Evolutionary conservation across 768 basidiomycete genomes (phyloP), one percentile per base, ranked within the genome.

Genomic region (Lactifluus echinatus): DNA sequence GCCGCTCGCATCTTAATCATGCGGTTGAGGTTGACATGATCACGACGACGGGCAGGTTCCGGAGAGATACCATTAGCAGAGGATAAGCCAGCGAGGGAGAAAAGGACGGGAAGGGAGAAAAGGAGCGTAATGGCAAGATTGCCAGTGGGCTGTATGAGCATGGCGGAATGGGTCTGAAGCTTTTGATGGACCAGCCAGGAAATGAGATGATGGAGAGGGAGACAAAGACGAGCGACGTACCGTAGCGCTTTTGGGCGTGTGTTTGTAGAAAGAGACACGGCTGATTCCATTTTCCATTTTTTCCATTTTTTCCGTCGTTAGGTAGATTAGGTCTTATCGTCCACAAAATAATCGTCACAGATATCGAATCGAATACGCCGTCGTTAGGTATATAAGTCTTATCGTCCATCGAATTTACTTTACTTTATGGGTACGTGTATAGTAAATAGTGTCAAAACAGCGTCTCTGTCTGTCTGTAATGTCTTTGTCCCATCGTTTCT

Each of bases 1-100:
- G 78, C 74, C 4, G 73, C 67, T 36, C 87, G 84, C 68, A 85
- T 88, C 73, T 76, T 86, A 63, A 89, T 67, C 68, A 90, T 71
- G 65, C 87, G 84, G 65, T 81, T 80, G 65, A 82, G 71, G 65
- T 73, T 73, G 50, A 64, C 74, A 70, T 86, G 83, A 70, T 79
- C 79, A 63, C 80, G 80, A 50, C 75, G 82, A 34, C 70, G 70
- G 59, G 68, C 63, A 23, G 62, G 62, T 65, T 62, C 54, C 29
- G 70, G 71, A 60, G 73, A 70, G 57, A 74, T 67, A 55, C 76
- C 71, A 66, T 79, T 79, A 55, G 79, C 73, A 44, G 76, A 72
- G 60, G 75, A 69, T 63, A 76, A 21, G n/a, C 14, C 65, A 51
- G 69, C 67, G 65, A 80, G 65, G 56, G 76, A 72, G 68, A 85